These are phyloP conservation scores for Pezicula rhizophila DNA, from an alignment of 2,329 filamentous ascomycete genomes.

Conservation along the genomic window DNA sequence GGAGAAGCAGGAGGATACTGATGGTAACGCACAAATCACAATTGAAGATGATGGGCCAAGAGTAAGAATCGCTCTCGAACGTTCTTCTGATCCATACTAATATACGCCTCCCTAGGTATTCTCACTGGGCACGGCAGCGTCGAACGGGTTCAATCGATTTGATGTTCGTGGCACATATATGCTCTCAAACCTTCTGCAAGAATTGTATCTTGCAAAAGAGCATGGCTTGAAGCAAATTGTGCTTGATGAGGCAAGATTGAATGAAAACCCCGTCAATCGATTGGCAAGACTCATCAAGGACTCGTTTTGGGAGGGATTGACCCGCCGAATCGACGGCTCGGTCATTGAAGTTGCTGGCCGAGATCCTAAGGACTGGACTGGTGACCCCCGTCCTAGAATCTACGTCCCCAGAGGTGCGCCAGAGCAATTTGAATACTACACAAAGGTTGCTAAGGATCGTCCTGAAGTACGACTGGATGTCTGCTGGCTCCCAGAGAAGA, in stretches of 20 bases:
- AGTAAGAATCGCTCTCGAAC: slow-evolving; percentile 36
- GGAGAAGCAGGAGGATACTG: slow-evolving; percentile 82
- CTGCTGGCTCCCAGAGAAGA: slow-evolving; percentile 66
- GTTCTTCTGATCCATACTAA: neutral
- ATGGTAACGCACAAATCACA: slow-evolving; percentile 93
- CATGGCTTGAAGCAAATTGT: slow-evolving; percentile 85
- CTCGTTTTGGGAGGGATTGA: slow-evolving; percentile 90
- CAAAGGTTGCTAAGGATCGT: slow-evolving; percentile 65
- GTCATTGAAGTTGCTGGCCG: slow-evolving; percentile 79
- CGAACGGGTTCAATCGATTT: slow-evolving; percentile 79
- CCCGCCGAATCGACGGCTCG: slow-evolving; percentile 81
- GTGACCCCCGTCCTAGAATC: slow-evolving; percentile 81
- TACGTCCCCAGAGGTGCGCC: slow-evolving; percentile 82
- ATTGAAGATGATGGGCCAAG: slow-evolving; percentile 95
- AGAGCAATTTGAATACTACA: slow-evolving; percentile 87
- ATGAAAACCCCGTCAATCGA: slow-evolving; percentile 90
- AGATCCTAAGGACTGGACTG: slow-evolving; percentile 95
- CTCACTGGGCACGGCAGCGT: slow-evolving; percentile 76
- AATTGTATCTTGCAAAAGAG: slow-evolving; percentile 86
- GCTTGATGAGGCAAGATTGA: slow-evolving; percentile 82
- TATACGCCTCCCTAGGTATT: slow-evolving; percentile 53
- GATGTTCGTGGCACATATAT: slow-evolving; percentile 95
- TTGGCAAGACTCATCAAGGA: slow-evolving; percentile 80
- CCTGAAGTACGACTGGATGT: slow-evolving; percentile 88
- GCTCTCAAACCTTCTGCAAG: slow-evolving; percentile 92